Evolutionary conservation across 2,329 filamentous ascomycete species (phyloP).

Genomic region (Leptographium radiaticola): DNA sequence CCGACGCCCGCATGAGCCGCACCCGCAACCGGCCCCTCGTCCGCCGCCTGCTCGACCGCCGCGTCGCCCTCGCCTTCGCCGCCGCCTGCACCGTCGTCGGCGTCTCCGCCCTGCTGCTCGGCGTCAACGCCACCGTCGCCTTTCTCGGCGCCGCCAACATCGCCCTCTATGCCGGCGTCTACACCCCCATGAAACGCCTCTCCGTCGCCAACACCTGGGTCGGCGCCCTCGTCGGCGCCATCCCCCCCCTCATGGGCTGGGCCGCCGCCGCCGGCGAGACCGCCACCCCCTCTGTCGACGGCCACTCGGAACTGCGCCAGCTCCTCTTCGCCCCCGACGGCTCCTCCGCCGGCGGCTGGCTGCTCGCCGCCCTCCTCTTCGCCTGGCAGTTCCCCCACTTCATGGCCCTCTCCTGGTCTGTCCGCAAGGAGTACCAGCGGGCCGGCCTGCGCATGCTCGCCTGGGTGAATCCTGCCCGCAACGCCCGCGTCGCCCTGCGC

Average conservation of each 20-base stretch:
- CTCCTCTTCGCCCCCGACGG: slow-evolving; percentile 54
- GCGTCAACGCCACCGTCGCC: slow-evolving; percentile 88
- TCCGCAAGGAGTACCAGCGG: slow-evolving; percentile 75
- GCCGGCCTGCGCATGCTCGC: slow-evolving; percentile 61
- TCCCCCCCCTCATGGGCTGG: slow-evolving; percentile 97
- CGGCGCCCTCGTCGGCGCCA: slow-evolving; percentile 81
- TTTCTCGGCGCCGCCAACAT: slow-evolving; percentile 79
- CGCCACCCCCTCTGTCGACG: slow-evolving; percentile 31
- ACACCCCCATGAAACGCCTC: slow-evolving; percentile 84
- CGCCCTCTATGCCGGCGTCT: slow-evolving; percentile 75
- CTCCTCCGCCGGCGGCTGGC: slow-evolving; percentile 67
- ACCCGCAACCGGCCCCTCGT: slow-evolving; percentile 86
- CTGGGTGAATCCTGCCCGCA: slow-evolving; percentile 77
- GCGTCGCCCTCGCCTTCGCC: slow-evolving; percentile 67
- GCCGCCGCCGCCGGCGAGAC: slow-evolving; percentile 84
- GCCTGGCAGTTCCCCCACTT: slow-evolving; percentile 99
- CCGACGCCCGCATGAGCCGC: slow-evolving; percentile 87
- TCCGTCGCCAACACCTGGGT: slow-evolving; percentile 89
- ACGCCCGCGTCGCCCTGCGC: slow-evolving; percentile 73
- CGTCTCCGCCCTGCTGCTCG: slow-evolving; percentile 63
- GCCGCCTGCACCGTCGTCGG: slow-evolving; percentile 57
- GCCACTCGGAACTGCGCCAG: slow-evolving; percentile 48
- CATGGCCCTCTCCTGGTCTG: slow-evolving; percentile 81
- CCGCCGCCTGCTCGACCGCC: slow-evolving; percentile 58
- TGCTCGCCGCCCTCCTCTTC: slow-evolving; percentile 72